These are phyloP conservation scores for Akanthomyces lecanii DNA, from an alignment of 2,329 filamentous ascomycete species.

Conservation along the genomic window DNA sequence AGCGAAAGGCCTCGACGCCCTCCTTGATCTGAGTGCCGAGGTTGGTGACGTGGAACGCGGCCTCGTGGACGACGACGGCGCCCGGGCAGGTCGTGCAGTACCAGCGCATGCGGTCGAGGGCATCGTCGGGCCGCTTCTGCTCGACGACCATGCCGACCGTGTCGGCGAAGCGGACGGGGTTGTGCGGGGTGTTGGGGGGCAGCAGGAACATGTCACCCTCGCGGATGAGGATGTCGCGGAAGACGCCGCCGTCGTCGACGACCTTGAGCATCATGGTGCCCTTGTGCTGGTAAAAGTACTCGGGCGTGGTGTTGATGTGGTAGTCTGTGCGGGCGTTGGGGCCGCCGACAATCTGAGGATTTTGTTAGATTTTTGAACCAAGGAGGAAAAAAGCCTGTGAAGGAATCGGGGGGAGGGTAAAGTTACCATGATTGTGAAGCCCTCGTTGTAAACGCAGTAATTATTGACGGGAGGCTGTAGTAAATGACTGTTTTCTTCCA, in stretches of 20 bases:
- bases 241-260: conserved; percentile 64
- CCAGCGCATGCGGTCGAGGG: conserved; percentile 80
- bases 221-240: conserved; percentile 81
- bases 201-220: conserved; percentile 94
- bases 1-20: conserved; percentile 78
- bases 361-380: not conserved
- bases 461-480: conserved; percentile 95
- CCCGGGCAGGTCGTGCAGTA: conserved; percentile 67
- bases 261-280: conserved; percentile 93
- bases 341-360: conserved; percentile 75
- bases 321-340: conserved; percentile 96
- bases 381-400: no score
- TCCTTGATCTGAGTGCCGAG: conserved; percentile 92
- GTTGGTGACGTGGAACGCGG: conserved; percentile 81
- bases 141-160: conserved; percentile 94
- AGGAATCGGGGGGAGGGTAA: no score
- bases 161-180: conserved; percentile 86
- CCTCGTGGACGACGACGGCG: conserved; percentile 73
- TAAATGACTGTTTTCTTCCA: conserved; percentile 85
- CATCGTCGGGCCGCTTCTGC: conserved; percentile 67
- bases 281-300: conserved; percentile 97
- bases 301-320: conserved; percentile 93
- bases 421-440: conserved; percentile 73
- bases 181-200: conserved; percentile 92
- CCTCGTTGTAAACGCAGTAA: conserved; percentile 89